Evolutionary conservation across 176 grass and related monocot genomes (phyloP).

Genomic region (Thalia dealbata): DNA sequence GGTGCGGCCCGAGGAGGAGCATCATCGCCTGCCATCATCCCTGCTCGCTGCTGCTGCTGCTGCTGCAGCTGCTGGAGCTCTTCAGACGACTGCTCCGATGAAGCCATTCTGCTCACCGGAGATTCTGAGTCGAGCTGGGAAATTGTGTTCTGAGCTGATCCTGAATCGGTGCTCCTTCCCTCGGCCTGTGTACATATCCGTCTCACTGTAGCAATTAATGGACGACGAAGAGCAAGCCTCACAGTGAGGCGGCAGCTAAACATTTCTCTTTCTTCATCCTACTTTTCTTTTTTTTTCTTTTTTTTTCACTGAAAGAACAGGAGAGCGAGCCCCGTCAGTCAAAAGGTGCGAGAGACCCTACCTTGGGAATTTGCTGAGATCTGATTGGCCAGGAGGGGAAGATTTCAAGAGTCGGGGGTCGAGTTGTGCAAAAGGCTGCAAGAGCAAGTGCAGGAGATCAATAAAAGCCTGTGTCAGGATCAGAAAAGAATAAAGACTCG

Average conservation of each 20-base stretch:
- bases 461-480: conserved; percentile 7
- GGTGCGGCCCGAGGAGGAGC: not conserved
- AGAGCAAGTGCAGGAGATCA: conserved; percentile 5
- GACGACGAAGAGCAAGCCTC: not conserved
- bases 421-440: conserved; percentile 15
- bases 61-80: too few relatives aligned
- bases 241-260: too few relatives aligned
- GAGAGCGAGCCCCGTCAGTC: not conserved
- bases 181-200: conserved; percentile 19
- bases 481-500: conserved; percentile 9
- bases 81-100: conserved; percentile 23
- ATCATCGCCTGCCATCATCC: conserved; percentile 16
- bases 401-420: conserved; percentile 19
- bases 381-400: conserved; percentile 19
- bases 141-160: conserved; percentile 30
- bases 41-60: not conserved
- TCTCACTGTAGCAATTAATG: conserved; percentile 8
- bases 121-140: conserved; percentile 40
- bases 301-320: not conserved
- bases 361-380: conserved; percentile 14
- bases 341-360: not conserved
- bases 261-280: conserved; percentile 4
- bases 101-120: conserved; percentile 26
- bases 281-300: too few relatives aligned
- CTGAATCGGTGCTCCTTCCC: conserved; percentile 39